A percentile compares a stretch with the other conserved stretches of the same genome.
Evolutionary conservation across 2,329 filamentous ascomycete species (phyloP).

Genomic region (Penicillium aurantiogriseum): DNA sequence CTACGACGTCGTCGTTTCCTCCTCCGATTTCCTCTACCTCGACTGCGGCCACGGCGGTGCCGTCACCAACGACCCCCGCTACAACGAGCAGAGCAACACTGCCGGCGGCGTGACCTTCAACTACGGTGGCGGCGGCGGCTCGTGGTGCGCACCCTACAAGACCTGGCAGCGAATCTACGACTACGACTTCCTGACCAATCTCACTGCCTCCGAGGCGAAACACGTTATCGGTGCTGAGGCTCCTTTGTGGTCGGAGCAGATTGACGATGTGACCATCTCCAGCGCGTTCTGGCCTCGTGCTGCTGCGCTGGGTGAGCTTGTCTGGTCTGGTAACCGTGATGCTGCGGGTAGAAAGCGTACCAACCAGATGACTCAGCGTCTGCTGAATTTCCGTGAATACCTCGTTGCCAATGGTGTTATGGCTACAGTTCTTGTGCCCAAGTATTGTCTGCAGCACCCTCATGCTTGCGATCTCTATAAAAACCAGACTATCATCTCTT

Average conservation of each 20-base stretch:
- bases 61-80: constrained; percentile 56
- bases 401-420: constrained; percentile 55
- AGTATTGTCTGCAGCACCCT: constrained; percentile 58
- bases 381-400: constrained; percentile 61
- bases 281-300: constrained; percentile 57
- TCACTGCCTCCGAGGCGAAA: constrained; percentile 47
- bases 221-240: constrained; percentile 54
- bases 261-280: constrained; percentile 53
- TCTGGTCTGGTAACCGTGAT: constrained; percentile 57
- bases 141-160: constrained; percentile 61
- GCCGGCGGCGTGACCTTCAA: constrained; percentile 52
- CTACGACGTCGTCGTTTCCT: constrained; percentile 58
- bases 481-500: constrained; percentile 47
- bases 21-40: constrained; percentile 56
- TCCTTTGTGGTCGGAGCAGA: constrained; percentile 56
- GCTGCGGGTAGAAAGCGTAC: constrained; percentile 51
- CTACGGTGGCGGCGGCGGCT: constrained; percentile 54
- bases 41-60: constrained; percentile 57
- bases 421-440: constrained; percentile 54
- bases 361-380: constrained; percentile 54
- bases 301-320: constrained; percentile 55
- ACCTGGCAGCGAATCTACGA: constrained; percentile 61
- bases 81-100: constrained; percentile 55
- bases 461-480: constrained; percentile 58
- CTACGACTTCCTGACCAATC: constrained; percentile 55